Evolutionary conservation across 2,329 filamentous ascomycete genomes (phyloP).

Genomic region (Nigrospora osmanthi): DNA sequence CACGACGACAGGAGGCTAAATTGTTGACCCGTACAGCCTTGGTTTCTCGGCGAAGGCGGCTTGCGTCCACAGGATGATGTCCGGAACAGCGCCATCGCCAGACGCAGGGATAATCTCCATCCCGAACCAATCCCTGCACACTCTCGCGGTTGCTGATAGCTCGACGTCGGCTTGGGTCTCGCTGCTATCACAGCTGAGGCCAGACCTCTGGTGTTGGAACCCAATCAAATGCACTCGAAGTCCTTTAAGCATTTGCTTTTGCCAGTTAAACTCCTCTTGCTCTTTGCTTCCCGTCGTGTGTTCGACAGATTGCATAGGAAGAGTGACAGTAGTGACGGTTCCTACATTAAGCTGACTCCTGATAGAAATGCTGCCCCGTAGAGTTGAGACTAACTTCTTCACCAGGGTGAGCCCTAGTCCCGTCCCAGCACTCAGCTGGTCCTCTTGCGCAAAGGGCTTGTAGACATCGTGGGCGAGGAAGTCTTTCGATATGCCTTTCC

Average conservation of each 20-base stretch:
- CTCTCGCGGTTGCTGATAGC: neutral
- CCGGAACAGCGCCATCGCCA: neutral
- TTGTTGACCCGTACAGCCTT: conserved; percentile 3
- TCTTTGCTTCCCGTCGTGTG: neutral
- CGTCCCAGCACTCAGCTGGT: conserved; percentile 46
- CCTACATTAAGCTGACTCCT: neutral
- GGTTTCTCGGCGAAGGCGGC: neutral
- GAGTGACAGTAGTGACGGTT: neutral
- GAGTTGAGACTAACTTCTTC: conserved; percentile 17
- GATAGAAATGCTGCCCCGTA: neutral
- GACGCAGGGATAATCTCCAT: neutral
- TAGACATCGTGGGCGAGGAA: conserved; percentile 50
- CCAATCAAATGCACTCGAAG: neutral
- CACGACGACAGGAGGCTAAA: neutral
- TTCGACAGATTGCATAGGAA: neutral
- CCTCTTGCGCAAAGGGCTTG: conserved; percentile 53
- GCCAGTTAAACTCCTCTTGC: neutral
- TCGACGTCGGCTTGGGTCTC: neutral
- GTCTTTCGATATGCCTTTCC: conserved; percentile 51
- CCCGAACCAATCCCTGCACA: neutral
- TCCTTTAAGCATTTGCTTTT: neutral
- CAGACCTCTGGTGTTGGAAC: neutral
- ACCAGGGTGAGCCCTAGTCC: conserved; percentile 56
- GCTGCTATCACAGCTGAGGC: too few relatives aligned
- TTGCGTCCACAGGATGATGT: neutral